A percentile compares a stretch with the other conserved stretches of the same genome.
Evolutionary conservation across 345 rosid genomes (phyloP).

Genomic region (Rhodamnia argentea): DNA sequence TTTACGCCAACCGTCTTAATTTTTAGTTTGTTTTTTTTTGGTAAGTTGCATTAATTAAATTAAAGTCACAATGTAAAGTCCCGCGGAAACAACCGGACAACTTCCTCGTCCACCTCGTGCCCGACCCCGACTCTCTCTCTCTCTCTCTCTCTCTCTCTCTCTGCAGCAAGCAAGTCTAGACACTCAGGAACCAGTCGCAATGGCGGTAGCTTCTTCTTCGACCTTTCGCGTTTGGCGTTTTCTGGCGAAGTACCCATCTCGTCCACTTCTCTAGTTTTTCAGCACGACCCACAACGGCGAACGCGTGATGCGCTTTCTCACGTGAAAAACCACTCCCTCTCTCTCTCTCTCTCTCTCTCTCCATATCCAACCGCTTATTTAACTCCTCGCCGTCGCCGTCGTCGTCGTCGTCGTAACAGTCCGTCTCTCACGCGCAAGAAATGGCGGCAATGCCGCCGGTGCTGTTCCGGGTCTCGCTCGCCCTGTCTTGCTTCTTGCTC

Average conservation of each 20-base stretch:
- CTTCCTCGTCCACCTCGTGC: neutral
- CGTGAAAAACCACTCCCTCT: neutral
- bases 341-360: neutral
- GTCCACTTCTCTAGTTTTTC: neutral
- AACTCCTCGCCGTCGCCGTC: neutral
- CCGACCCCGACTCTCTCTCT: neutral
- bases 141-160: neutral
- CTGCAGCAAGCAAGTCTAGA: neutral
- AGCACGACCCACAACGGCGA: neutral
- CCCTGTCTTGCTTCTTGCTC: neutral
- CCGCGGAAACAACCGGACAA: neutral
- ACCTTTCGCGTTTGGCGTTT: neutral
- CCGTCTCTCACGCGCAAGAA: neutral
- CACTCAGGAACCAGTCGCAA: neutral
- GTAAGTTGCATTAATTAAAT: neutral
- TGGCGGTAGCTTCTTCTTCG: neutral
- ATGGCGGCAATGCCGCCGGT: neutral
- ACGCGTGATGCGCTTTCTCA: neutral
- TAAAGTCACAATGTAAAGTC: neutral
- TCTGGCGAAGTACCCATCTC: neutral
- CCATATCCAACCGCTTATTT: neutral
- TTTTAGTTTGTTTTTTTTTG: too few relatives aligned
- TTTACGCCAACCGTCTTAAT: too few relatives aligned
- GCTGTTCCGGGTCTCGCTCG: neutral
- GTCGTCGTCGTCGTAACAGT: neutral